phyloP scores from a whole-genome alignment of 495 filamentous ascomycete species.

The Penicillium taxi region DNA sequence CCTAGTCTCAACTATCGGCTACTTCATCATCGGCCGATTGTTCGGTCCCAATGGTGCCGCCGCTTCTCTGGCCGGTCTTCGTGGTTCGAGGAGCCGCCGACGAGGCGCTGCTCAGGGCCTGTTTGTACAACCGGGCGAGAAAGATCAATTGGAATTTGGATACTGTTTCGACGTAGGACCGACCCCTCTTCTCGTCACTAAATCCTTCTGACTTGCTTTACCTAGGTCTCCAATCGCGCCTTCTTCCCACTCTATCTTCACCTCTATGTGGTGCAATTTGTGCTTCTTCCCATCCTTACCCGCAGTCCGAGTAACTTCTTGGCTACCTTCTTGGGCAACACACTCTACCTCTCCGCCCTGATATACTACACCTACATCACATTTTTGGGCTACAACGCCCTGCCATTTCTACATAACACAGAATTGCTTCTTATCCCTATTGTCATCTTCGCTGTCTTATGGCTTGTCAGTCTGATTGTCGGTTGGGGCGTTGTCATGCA shows the following conservation, averaged over 20 bases:
- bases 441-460: constrained; percentile 51
- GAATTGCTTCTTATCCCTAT: constrained; percentile 61
- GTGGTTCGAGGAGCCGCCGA: constrained; percentile 40
- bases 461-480: constrained; percentile 52
- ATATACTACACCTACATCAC: constrained; percentile 65
- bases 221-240: constrained; percentile 59
- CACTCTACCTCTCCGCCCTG: constrained; percentile 61
- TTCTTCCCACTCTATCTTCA: constrained; percentile 70
- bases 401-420: constrained; percentile 67
- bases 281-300: constrained; percentile 55
- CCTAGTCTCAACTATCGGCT: constrained; percentile 52
- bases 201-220: background rate
- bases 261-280: constrained; percentile 65
- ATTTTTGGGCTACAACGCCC: constrained; percentile 67
- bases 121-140: constrained; percentile 47
- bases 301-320: constrained; percentile 41
- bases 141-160: constrained; percentile 62
- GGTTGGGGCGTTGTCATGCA: constrained; percentile 43
- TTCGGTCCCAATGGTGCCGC: constrained; percentile 48
- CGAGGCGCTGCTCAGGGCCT: constrained; percentile 48
- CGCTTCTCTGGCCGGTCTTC: constrained; percentile 31
- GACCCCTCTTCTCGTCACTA: background rate
- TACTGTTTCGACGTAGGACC: constrained; percentile 66
- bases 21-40: constrained; percentile 55
- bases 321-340: constrained; percentile 62